A percentile compares a stretch with the other conserved stretches of the same genome.
These are phyloP conservation scores for Capsella bursapastoris DNA, from an alignment of 345 rosid species.

Conservation along the genomic window DNA sequence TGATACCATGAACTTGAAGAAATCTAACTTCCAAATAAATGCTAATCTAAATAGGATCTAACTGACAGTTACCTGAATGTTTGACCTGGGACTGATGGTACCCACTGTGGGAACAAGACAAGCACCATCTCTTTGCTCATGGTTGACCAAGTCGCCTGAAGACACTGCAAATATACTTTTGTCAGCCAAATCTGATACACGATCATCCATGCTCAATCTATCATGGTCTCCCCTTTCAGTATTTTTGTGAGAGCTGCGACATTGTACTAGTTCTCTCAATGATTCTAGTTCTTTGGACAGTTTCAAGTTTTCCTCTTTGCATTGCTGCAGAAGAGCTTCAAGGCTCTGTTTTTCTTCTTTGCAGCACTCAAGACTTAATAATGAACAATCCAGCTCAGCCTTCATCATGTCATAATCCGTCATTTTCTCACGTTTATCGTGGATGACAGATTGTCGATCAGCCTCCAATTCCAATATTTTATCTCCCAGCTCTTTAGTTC, in stretches of 20 bases:
- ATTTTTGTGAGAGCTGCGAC: conserved; percentile 42
- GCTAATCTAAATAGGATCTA: conserved; percentile 13
- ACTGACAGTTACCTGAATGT: conserved; percentile 35
- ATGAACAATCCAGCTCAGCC: conserved; percentile 93
- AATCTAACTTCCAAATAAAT: neutral
- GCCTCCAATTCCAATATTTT: conserved; percentile 76
- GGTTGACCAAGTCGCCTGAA: conserved; percentile 29
- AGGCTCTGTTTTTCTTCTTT: conserved; percentile 91
- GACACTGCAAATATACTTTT: conserved; percentile 28
- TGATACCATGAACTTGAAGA: conserved; percentile 21
- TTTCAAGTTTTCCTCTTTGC: conserved; percentile 61
- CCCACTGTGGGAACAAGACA: conserved; percentile 36
- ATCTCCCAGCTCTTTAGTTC: conserved; percentile 76
- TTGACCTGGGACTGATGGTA: conserved; percentile 31
- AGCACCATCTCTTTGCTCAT: conserved; percentile 43
- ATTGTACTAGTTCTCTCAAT: conserved; percentile 55
- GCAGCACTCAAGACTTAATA: conserved; percentile 93
- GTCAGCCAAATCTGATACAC: conserved; percentile 35
- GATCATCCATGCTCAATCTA: conserved; percentile 36
- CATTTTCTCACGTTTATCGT: conserved; percentile 78
- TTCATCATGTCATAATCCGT: conserved; percentile 80
- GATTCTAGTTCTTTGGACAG: conserved; percentile 60
- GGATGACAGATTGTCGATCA: conserved; percentile 60
- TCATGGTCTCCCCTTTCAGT: conserved; percentile 44
- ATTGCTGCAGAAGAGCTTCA: conserved; percentile 67